Evolutionary conservation across 805 yeast species (phyloP).

Genomic region (Nakazawaea siamensis): DNA sequence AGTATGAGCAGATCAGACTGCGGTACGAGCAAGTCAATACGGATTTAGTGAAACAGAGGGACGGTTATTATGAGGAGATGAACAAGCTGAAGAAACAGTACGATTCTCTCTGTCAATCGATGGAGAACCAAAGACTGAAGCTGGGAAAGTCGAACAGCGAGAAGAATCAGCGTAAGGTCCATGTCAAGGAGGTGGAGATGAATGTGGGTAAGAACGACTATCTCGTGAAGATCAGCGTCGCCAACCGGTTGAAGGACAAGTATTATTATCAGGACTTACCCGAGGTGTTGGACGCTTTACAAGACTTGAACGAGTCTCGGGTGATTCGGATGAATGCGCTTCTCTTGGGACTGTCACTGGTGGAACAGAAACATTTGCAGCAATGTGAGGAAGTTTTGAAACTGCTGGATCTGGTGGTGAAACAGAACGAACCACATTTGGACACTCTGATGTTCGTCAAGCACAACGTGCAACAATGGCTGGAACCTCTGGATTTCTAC

Average conservation of each 20-base stretch:
- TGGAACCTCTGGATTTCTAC: slow-evolving; percentile 77
- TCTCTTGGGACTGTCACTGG: slow-evolving; percentile 48
- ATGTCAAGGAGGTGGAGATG: slow-evolving; percentile 72
- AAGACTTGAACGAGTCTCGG: slow-evolving; percentile 74
- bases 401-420: slow-evolving; percentile 45
- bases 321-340: slow-evolving; percentile 64
- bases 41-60: slow-evolving; percentile 41
- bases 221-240: slow-evolving; percentile 69
- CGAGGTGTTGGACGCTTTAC: slow-evolving; percentile 76
- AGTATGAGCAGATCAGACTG: slow-evolving; percentile 44
- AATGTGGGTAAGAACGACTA: slow-evolving; percentile 80
- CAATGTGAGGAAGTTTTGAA: slow-evolving; percentile 34
- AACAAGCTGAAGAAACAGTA: slow-evolving; percentile 65
- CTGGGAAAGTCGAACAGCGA: slow-evolving; percentile 48
- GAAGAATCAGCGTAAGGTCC: slow-evolving; percentile 41
- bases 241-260: slow-evolving; percentile 89
- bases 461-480: slow-evolving; percentile 74
- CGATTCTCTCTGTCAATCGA: slow-evolving; percentile 69
- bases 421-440: slow-evolving; percentile 61
- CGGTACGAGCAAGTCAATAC: slow-evolving; percentile 53
- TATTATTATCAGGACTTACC: slow-evolving; percentile 90
- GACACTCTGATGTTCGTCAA: slow-evolving; percentile 90
- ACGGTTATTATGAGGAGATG: slow-evolving; percentile 44
- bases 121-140: slow-evolving; percentile 76
- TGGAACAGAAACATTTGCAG: slow-evolving; percentile 46